phyloP scores from a whole-genome alignment of 75 land plant species.

The Adiantum capillusveneris region DNA sequence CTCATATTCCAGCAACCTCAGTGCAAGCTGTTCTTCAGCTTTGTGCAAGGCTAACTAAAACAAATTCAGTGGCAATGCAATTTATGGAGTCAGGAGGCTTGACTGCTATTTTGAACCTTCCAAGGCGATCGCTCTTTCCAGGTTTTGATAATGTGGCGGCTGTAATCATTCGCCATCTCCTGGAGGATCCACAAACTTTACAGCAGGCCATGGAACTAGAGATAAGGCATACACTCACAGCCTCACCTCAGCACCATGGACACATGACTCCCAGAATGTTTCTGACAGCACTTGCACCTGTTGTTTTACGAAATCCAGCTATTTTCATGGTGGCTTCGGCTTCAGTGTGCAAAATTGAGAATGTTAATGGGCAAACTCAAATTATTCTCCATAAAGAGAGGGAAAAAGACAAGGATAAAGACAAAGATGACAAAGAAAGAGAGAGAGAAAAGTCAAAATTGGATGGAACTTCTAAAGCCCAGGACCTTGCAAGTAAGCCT shows the following conservation, averaged over 20 bases:
- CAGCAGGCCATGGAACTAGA: slow-evolving; percentile 99
- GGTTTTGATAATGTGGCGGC: slow-evolving; percentile 92
- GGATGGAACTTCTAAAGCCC: slow-evolving; percentile 39
- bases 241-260: slow-evolving; percentile 58
- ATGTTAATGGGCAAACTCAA: slow-evolving; percentile 68
- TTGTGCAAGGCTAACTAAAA: slow-evolving; percentile 82
- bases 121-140: slow-evolving; percentile 64
- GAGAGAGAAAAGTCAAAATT: slow-evolving; percentile 16
- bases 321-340: slow-evolving; percentile 88
- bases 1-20: slow-evolving; percentile 68
- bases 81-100: slow-evolving; percentile 90
- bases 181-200: slow-evolving; percentile 94
- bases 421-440: slow-evolving; percentile 46
- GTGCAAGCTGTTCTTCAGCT: slow-evolving; percentile 94
- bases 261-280: slow-evolving; percentile 71
- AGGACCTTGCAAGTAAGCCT: slow-evolving; percentile 42
- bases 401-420: slow-evolving; percentile 69
- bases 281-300: slow-evolving; percentile 66
- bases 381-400: slow-evolving; percentile 70
- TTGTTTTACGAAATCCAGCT: slow-evolving; percentile 72
- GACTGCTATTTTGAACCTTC: slow-evolving; percentile 59
- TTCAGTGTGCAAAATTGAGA: slow-evolving; percentile 81
- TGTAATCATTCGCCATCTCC: slow-evolving; percentile 77
- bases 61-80: slow-evolving; percentile 68
- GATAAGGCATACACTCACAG: slow-evolving; percentile 63